These are phyloP conservation scores for Aspergillus baeticus DNA, from an alignment of 495 filamentous ascomycete species.

Conservation along the genomic window DNA sequence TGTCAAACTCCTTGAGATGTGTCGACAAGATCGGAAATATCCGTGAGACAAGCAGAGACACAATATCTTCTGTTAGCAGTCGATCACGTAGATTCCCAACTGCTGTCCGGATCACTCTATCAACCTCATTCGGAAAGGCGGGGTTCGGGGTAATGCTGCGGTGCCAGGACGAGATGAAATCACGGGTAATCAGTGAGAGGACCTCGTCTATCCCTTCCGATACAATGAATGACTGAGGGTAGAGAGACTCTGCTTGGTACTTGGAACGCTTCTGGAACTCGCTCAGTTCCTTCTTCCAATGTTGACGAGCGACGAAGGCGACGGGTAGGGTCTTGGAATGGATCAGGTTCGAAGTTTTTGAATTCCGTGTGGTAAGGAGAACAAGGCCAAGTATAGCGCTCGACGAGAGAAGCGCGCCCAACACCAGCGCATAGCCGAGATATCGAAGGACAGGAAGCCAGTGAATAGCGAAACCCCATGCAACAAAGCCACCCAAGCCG, in stretches of 20 bases:
- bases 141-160: slow-evolving; percentile 77
- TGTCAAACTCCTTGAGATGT: slow-evolving; percentile 86
- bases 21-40: slow-evolving; percentile 87
- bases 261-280: slow-evolving; percentile 51
- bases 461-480: slow-evolving; percentile 79
- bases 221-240: slow-evolving; percentile 73
- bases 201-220: slow-evolving; percentile 80
- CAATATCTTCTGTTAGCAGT: slow-evolving; percentile 69
- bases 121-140: slow-evolving; percentile 80
- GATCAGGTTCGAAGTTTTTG: slow-evolving; percentile 32
- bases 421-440: slow-evolving; percentile 73
- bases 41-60: slow-evolving; percentile 74
- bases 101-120: slow-evolving; percentile 73
- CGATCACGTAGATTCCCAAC: slow-evolving; percentile 67
- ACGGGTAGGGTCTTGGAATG: slow-evolving; percentile 34
- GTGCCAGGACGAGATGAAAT: slow-evolving; percentile 91
- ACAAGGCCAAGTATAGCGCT: slow-evolving; percentile 53
- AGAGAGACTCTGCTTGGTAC: slow-evolving; percentile 62
- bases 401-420: slow-evolving; percentile 59
- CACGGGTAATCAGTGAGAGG: slow-evolving; percentile 71
- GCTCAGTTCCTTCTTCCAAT: slow-evolving; percentile 68
- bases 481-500: slow-evolving; percentile 69
- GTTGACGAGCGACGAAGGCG: slow-evolving; percentile 59
- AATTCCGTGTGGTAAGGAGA: slow-evolving; percentile 56
- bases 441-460: slow-evolving; percentile 80